A percentile compares a stretch with the other conserved stretches of the same genome.
These are phyloP conservation scores for Scopulariopsis brevicaulis DNA, from an alignment of 2,329 filamentous ascomycete species.

Conservation along the genomic window DNA sequence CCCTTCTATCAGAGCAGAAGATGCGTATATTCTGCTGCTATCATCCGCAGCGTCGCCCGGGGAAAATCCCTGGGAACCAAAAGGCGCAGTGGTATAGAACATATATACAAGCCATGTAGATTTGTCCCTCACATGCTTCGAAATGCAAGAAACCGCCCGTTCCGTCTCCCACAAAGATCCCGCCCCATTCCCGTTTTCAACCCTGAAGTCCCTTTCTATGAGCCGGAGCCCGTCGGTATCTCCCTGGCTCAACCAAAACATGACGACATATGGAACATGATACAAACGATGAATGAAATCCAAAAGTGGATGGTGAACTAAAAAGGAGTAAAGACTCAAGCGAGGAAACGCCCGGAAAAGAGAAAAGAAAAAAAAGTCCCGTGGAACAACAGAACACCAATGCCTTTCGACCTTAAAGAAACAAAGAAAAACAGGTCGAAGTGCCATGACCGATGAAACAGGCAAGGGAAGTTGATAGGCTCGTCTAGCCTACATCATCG, in stretches of 20 bases:
- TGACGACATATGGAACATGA: not conserved
- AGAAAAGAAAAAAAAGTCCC: slow-evolving; percentile 2
- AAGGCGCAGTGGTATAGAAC: not conserved
- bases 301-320: not conserved
- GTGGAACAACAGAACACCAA: slow-evolving; percentile 5
- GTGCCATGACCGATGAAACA: not conserved
- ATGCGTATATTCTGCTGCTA: slow-evolving; percentile 8
- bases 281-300: not conserved
- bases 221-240: not conserved
- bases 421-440: slow-evolving; percentile 1
- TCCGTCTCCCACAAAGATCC: not conserved
- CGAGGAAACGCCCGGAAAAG: not conserved
- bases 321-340: not conserved
- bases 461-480: not conserved
- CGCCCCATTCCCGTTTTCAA: not conserved
- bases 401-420: slow-evolving; percentile 1
- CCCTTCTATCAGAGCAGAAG: not conserved
- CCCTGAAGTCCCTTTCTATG: slow-evolving; percentile 1
- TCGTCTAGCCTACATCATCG: slow-evolving; percentile 27
- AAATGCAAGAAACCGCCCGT: not conserved
- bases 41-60: slow-evolving; percentile 2
- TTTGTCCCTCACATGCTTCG: not conserved
- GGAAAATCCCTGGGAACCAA: not conserved
- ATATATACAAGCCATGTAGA: slow-evolving; percentile 1
- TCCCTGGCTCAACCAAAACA: not conserved